These are phyloP conservation scores for Cadophora gregata DNA, from an alignment of 2,329 filamentous ascomycete genomes.

Conservation along the genomic window DNA sequence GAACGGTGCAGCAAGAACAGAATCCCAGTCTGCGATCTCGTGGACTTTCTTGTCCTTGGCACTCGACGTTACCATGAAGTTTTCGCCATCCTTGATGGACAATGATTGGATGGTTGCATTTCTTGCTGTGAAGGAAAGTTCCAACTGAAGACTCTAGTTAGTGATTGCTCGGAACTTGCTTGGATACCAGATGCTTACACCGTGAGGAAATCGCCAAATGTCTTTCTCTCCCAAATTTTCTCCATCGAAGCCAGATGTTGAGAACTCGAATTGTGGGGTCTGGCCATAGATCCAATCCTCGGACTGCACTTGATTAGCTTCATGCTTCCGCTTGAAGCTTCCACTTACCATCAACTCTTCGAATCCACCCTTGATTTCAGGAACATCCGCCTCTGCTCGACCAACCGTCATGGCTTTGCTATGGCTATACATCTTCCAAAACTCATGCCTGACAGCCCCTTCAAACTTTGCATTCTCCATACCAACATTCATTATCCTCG, in stretches of 20 bases:
- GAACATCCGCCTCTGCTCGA: constrained; percentile 45
- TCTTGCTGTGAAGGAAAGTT: constrained; percentile 20
- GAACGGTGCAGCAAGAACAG: constrained; percentile 8
- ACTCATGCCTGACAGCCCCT: constrained; percentile 66
- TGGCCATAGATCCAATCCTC: constrained; percentile 81
- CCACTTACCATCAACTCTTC: constrained; percentile 62
- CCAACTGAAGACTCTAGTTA: constrained; percentile 10
- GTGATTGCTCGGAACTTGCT: background rate
- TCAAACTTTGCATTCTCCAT: constrained; percentile 56
- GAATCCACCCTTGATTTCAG: constrained; percentile 66
- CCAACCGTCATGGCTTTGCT: constrained; percentile 43
- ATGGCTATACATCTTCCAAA: constrained; percentile 68
- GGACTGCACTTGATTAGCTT: constrained; percentile 53
- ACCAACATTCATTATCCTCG: constrained; percentile 79
- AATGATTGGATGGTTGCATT: constrained; percentile 18
- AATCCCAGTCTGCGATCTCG: constrained; percentile 26
- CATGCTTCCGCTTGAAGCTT: background rate
- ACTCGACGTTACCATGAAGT: background rate
- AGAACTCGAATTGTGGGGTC: constrained; percentile 73
- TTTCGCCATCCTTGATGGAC: background rate
- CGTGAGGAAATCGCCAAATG: background rate
- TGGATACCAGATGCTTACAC: background rate
- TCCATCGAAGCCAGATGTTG: constrained; percentile 8
- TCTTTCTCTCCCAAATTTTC: background rate
- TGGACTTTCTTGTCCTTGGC: constrained; percentile 20